Conservation (phyloP, 176 grass and related monocot species). For the Eragrostis curvula region DNA sequence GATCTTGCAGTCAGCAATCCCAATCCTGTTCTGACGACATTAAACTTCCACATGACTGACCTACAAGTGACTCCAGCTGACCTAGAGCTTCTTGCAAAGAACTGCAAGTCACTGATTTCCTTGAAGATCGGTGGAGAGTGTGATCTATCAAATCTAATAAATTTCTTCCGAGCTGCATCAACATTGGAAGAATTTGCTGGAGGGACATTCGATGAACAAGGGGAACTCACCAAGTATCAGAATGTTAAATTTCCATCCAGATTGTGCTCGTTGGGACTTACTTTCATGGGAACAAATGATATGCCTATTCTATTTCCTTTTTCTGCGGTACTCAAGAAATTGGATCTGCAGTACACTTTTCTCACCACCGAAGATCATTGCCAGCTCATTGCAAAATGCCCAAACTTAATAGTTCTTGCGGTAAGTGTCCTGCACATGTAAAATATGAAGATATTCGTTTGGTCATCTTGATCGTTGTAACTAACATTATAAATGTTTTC, state of each 20-base stretch:
- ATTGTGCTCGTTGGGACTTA: slow-evolving; percentile 67
- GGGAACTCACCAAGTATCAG: slow-evolving; percentile 47
- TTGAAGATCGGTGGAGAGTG: slow-evolving; percentile 83
- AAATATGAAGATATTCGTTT: slow-evolving; percentile 9
- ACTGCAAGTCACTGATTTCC: slow-evolving; percentile 71
- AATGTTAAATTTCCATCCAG: slow-evolving; percentile 59
- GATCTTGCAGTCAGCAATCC: slow-evolving; percentile 62
- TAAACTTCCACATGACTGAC: slow-evolving; percentile 82
- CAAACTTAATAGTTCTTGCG: slow-evolving; percentile 82
- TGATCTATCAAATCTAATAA: slow-evolving; percentile 68
- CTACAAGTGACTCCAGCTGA: slow-evolving; percentile 55
- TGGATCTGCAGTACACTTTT: slow-evolving; percentile 83
- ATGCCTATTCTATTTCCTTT: slow-evolving; percentile 65
- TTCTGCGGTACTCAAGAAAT: slow-evolving; percentile 74
- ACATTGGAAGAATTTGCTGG: slow-evolving; percentile 78
- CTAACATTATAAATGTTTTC: slow-evolving; percentile 20
- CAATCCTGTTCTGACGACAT: slow-evolving; percentile 56
- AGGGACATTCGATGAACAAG: slow-evolving; percentile 64
- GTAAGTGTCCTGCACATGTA: slow-evolving; percentile 39
- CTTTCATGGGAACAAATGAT: slow-evolving; percentile 79
- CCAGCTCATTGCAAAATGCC: slow-evolving; percentile 80
- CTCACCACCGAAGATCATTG: slow-evolving; percentile 90
- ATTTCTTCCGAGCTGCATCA: slow-evolving; percentile 56
- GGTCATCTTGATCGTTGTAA: background rate
- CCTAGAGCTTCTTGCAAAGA: slow-evolving; percentile 66